Conservation (phyloP, 1,284 basidiomycete species). For the Pulchroboletus neoregius region DNA sequence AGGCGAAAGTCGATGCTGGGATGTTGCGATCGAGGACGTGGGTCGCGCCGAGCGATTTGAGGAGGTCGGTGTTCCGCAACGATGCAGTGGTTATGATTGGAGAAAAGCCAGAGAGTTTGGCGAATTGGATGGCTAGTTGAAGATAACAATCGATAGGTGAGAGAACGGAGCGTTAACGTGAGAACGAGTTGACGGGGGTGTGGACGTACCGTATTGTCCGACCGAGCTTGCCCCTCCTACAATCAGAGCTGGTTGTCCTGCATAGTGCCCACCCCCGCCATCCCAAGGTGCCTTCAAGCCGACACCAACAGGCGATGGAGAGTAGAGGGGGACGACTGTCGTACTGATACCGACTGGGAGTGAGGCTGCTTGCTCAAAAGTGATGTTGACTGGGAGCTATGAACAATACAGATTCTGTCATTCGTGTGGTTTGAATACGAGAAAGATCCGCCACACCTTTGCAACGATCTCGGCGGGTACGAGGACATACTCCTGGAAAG, state of each 20-base stretch:
- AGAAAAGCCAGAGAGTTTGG: conserved; percentile 32
- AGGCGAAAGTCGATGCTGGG: conserved; percentile 9
- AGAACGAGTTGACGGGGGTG: background rate
- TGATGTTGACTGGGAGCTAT: conserved; percentile 23
- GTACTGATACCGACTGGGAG: conserved; percentile 16
- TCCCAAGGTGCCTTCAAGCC: conserved; percentile 27
- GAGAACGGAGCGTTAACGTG: background rate
- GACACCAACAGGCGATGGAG: conserved; percentile 18
- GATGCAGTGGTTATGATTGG: conserved; percentile 35
- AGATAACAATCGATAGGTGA: too few relatives aligned
- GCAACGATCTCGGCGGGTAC: conserved; percentile 28
- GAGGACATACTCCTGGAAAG: conserved; percentile 35
- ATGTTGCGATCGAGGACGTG: conserved; percentile 31
- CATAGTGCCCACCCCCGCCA: conserved; percentile 19
- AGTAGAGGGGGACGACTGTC: conserved; percentile 19
- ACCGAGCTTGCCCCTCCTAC: conserved; percentile 37
- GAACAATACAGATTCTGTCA: too few relatives aligned
- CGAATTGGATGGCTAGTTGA: conserved; percentile 38
- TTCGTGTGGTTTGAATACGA: background rate
- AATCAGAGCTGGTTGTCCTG: conserved; percentile 32
- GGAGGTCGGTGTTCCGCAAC: conserved; percentile 27
- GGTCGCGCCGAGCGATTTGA: conserved; percentile 36
- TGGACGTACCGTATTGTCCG: conserved; percentile 33
- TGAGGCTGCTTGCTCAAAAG: conserved; percentile 27
- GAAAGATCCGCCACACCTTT: conserved; percentile 23